phyloP scores from a whole-genome alignment of 2,329 filamentous ascomycete species.

The Alternaria incomplexa region DNA sequence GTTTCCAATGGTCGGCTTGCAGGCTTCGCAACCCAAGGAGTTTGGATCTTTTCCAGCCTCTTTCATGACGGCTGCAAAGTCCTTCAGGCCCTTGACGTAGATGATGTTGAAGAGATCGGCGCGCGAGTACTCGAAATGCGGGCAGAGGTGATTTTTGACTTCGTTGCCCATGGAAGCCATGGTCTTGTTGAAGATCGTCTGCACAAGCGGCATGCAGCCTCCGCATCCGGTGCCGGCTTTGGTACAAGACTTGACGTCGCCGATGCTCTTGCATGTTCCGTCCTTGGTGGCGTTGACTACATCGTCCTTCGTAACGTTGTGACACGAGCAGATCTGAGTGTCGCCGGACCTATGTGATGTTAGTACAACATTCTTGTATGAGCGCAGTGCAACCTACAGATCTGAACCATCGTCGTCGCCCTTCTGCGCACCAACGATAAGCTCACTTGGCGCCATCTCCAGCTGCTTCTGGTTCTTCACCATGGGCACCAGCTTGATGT shows the following conservation, averaged over 20 bases:
- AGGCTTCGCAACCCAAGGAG: conserved; percentile 83
- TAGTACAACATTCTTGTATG: conserved; percentile 16
- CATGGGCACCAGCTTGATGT: conserved; percentile 85
- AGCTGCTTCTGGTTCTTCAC: conserved; percentile 83
- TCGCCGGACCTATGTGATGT: conserved; percentile 66
- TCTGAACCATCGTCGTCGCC: conserved; percentile 79
- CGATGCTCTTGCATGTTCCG: conserved; percentile 80
- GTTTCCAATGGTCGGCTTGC: conserved; percentile 81
- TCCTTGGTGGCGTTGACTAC: conserved; percentile 75
- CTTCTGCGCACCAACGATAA: conserved; percentile 80
- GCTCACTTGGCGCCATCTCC: conserved; percentile 77
- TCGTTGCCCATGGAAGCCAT: conserved; percentile 87
- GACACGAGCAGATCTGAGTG: conserved; percentile 89
- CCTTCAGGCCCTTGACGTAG: conserved; percentile 77
- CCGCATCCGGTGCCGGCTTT: conserved; percentile 92
- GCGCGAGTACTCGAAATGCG: conserved; percentile 82
- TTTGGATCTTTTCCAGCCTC: conserved; percentile 73
- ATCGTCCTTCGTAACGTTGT: conserved; percentile 89
- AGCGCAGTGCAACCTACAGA: conserved; percentile 54
- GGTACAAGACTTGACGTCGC: conserved; percentile 85
- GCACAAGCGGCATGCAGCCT: conserved; percentile 86
- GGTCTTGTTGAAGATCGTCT: conserved; percentile 87
- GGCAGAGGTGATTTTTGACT: conserved; percentile 84
- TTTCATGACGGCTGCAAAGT: conserved; percentile 77
- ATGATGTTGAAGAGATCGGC: conserved; percentile 91